Conservation (phyloP, 352 stramenopile species). For the Phytophthora pistaciae region DNA sequence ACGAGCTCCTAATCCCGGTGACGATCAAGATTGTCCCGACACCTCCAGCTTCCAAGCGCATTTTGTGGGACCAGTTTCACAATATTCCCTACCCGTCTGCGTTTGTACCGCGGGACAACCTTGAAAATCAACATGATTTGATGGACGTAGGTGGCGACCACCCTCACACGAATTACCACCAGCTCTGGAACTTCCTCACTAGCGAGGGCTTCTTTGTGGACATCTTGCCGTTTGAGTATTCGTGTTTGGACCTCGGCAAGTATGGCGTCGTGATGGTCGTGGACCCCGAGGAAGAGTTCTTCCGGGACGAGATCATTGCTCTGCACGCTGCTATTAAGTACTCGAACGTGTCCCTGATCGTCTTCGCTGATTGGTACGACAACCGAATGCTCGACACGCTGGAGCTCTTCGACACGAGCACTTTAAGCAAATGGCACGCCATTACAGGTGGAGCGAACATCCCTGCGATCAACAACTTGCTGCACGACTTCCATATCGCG, state of each 20-base stretch:
- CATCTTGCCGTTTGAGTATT: slow-evolving; percentile 83
- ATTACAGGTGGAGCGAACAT: slow-evolving; percentile 83
- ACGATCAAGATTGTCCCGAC: slow-evolving; percentile 59
- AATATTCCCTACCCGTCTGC: slow-evolving; percentile 89
- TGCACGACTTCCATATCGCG: slow-evolving; percentile 74
- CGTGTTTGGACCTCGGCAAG: slow-evolving; percentile 67
- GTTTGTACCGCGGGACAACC: slow-evolving; percentile 83
- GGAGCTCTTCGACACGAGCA: slow-evolving; percentile 87
- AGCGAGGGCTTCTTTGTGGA: slow-evolving; percentile 80
- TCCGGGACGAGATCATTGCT: slow-evolving; percentile 65
- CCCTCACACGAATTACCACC: slow-evolving; percentile 88
- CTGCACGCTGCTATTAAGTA: slow-evolving; percentile 72
- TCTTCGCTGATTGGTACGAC: slow-evolving; percentile 89
- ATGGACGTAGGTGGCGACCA: slow-evolving; percentile 87
- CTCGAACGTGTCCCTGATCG: slow-evolving; percentile 71
- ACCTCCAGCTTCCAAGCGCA: slow-evolving; percentile 51
- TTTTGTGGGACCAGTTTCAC: slow-evolving; percentile 92
- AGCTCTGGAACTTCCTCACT: slow-evolving; percentile 80
- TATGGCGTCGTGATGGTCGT: slow-evolving; percentile 87
- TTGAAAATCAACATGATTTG: slow-evolving; percentile 69
- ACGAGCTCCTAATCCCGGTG: slow-evolving; percentile 58
- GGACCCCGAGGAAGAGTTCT: slow-evolving; percentile 87
- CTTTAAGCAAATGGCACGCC: slow-evolving; percentile 81
- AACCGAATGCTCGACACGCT: slow-evolving; percentile 62
- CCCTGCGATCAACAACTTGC: slow-evolving; percentile 71